Evolutionary conservation across 2,329 filamentous ascomycete genomes (phyloP).

Genomic region (Kalmusia sp.): DNA sequence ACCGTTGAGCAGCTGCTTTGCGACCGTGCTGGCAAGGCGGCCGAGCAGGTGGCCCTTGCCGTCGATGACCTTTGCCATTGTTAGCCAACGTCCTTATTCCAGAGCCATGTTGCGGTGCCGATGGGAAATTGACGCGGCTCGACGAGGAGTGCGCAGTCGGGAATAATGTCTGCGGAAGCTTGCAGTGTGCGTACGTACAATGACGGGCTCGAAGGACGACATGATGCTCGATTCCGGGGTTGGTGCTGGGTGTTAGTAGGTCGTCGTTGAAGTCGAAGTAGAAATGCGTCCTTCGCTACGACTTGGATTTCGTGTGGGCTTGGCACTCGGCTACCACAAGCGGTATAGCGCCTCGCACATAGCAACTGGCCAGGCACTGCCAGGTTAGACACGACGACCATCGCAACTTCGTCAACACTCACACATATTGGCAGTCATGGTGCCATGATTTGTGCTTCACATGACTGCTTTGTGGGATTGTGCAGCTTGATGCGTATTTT

Average conservation of each 20-base stretch:
- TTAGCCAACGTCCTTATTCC: conserved; percentile 34
- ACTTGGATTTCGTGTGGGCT: conserved; percentile 9
- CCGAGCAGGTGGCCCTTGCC: conserved; percentile 99
- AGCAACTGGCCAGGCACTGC: not conserved
- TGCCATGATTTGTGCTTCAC: too few species aligned
- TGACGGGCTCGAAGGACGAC: conserved; percentile 72
- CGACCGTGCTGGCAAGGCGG: conserved; percentile 96
- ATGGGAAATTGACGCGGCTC: conserved; percentile 13
- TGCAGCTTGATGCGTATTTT: too few species aligned
- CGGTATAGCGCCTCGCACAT: not conserved
- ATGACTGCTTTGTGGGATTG: too few species aligned
- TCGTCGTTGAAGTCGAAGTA: conserved; percentile 17
- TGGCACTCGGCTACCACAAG: conserved; percentile 9
- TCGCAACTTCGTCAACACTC: not conserved
- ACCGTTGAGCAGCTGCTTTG: conserved; percentile 98
- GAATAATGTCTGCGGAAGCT: conserved; percentile 13
- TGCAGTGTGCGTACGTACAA: conserved; percentile 58
- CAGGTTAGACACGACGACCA: not conserved
- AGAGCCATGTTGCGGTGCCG: conserved; percentile 4
- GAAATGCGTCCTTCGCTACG: conserved; percentile 6
- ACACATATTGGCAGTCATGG: not conserved
- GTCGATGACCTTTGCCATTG: conserved; percentile 76
- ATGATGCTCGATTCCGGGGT: conserved; percentile 57
- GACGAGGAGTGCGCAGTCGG: conserved; percentile 3
- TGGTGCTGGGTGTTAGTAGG: conserved; percentile 44